Percentiles rank a stretch among this genome's conserved stretches.
phyloP scores from a whole-genome alignment of 2,329 filamentous ascomycete genomes.

The Microsporum canis region DNA sequence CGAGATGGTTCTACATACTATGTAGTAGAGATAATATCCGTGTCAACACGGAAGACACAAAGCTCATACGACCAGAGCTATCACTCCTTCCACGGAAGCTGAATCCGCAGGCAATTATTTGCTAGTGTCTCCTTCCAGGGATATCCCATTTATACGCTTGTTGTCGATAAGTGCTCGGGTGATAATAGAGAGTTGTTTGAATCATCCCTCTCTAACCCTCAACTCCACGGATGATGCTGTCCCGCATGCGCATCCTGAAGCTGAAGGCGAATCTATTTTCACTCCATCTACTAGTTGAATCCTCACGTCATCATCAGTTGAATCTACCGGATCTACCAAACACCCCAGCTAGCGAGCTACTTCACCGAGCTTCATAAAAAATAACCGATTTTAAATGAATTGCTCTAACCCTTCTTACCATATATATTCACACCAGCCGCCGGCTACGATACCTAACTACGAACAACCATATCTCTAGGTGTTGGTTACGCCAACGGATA shows the following conservation, averaged over 20 bases:
- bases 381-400: not conserved
- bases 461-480: not conserved
- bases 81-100: no score
- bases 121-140: no score
- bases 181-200: no score
- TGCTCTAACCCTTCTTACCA: not conserved
- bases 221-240: no score
- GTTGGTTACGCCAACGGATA: not conserved
- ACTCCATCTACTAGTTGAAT: not conserved
- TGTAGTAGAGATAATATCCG: no score
- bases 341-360: not conserved
- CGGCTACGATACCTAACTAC: not conserved
- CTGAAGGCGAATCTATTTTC: not conserved
- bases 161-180: no score
- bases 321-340: not conserved
- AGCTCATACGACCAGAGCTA: not conserved
- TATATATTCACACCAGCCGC: not conserved
- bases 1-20: no score
- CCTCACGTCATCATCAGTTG: no score
- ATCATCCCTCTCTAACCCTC: no score
- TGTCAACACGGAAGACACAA: not conserved
- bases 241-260: no score
- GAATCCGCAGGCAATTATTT: no score
- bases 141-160: no score
- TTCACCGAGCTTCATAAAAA: not conserved